A percentile compares a stretch with the other conserved stretches of the same genome.
phyloP scores from a whole-genome alignment of 345 rosid species.

The Sisymbrium altissimum region DNA sequence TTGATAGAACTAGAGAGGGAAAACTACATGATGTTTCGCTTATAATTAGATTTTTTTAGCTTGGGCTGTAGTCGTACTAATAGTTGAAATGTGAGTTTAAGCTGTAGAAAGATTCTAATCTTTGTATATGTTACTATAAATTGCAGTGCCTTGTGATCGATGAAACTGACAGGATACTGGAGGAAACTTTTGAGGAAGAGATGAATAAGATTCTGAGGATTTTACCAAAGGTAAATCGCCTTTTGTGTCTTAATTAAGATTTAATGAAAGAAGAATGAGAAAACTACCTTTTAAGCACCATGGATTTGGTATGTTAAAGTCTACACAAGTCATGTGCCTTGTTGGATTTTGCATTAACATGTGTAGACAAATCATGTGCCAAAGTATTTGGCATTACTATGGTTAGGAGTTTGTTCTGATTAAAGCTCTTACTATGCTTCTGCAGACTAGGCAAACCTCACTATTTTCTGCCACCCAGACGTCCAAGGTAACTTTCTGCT shows the following conservation, averaged over 20 bases:
- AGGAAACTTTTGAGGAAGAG: slow-evolving; percentile 97
- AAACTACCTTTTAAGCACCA: not conserved
- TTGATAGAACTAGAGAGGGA: not conserved
- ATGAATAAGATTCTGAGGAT: slow-evolving; percentile 90
- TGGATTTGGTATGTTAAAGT: too few relatives aligned
- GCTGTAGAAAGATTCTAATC: too few relatives aligned
- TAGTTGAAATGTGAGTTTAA: not conserved
- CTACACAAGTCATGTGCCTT: too few relatives aligned
- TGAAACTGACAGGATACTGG: slow-evolving; percentile 96
- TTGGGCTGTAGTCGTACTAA: not conserved
- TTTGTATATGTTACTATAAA: slow-evolving; percentile 4
- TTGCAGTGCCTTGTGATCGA: slow-evolving; percentile 88
- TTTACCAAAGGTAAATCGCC: slow-evolving; percentile 70
- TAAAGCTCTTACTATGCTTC: slow-evolving; percentile 27
- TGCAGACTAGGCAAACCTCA: slow-evolving; percentile 95
- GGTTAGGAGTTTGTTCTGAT: slow-evolving; percentile 25
- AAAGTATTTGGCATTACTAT: not conserved
- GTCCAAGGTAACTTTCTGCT: slow-evolving; percentile 56
- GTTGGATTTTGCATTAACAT: too few relatives aligned
- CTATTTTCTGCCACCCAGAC: slow-evolving; percentile 98
- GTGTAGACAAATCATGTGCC: slow-evolving; percentile 8
- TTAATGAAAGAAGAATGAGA: not conserved
- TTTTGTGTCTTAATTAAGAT: not conserved
- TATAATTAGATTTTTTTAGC: not conserved
- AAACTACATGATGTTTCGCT: too few relatives aligned